phyloP scores from a whole-genome alignment of 2,329 filamentous ascomycete genomes.

The Colletotrichum lindemuthianum region DNA sequence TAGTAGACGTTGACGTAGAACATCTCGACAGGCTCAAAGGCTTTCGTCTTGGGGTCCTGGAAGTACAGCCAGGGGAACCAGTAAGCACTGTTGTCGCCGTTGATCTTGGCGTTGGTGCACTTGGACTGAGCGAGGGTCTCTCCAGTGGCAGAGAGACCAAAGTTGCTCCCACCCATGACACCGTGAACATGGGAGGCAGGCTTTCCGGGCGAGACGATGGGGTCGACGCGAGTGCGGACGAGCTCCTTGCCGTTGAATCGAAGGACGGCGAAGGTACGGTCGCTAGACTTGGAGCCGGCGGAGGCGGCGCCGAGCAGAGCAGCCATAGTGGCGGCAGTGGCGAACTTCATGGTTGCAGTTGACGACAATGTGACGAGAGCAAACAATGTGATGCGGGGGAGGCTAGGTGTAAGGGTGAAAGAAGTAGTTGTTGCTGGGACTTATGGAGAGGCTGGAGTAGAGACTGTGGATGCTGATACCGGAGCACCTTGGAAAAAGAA shows the following conservation, averaged over 20 bases:
- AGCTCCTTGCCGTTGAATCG: conserved; percentile 75
- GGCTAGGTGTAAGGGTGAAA: not conserved
- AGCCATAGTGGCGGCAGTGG: conserved; percentile 43
- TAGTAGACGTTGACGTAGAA: conserved; percentile 84
- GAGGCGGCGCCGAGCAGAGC: conserved; percentile 50
- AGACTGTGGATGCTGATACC: conserved; percentile 44
- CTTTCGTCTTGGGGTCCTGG: conserved; percentile 68
- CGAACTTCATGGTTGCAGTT: conserved; percentile 48
- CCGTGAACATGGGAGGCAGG: conserved; percentile 73
- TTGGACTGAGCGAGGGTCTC: conserved; percentile 67
- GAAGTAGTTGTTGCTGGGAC: conserved; percentile 13
- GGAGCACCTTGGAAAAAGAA: conserved; percentile 47
- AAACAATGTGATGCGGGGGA: not conserved
- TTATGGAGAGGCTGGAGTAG: conserved; percentile 22
- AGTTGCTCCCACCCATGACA: conserved; percentile 76
- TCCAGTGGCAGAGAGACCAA: conserved; percentile 70
- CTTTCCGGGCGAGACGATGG: conserved; percentile 71
- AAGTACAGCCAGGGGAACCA: conserved; percentile 81
- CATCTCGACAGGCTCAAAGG: conserved; percentile 72
- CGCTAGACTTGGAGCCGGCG: conserved; percentile 52
- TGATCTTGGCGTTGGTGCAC: conserved; percentile 77
- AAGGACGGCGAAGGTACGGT: conserved; percentile 73
- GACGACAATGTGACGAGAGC: conserved; percentile 2
- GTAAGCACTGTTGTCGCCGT: conserved; percentile 78
- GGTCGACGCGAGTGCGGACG: conserved; percentile 72